These are phyloP conservation scores for Naganishia friedmannii DNA, from an alignment of 768 basidiomycete species.

Conservation along the genomic window DNA sequence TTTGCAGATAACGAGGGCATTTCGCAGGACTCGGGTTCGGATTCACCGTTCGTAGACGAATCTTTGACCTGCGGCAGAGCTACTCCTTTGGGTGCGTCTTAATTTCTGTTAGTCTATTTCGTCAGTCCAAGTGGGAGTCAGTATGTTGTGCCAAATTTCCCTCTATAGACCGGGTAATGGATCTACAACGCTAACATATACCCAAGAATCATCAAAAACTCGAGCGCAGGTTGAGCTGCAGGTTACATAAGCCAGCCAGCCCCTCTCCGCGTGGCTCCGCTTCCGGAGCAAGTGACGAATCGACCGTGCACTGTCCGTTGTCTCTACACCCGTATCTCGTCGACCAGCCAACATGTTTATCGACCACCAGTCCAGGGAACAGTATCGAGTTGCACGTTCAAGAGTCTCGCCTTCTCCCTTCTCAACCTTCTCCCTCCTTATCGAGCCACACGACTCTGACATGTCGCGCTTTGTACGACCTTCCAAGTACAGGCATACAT, in stretches of 20 bases:
- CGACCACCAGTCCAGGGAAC: background rate
- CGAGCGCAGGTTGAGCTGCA: too few species aligned
- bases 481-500: conserved; percentile 92
- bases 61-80: too few species aligned
- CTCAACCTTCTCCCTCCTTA: background rate
- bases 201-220: background rate
- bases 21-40: too few species aligned
- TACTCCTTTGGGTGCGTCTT: too few species aligned
- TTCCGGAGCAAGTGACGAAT: background rate
- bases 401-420: background rate
- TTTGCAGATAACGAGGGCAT: too few species aligned
- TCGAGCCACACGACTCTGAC: background rate
- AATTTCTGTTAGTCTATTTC: too few species aligned
- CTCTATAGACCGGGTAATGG: too few species aligned
- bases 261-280: background rate
- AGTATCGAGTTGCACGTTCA: background rate
- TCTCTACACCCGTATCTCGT: background rate
- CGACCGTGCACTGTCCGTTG: background rate
- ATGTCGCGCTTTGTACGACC: conserved; percentile 86
- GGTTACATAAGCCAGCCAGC: background rate
- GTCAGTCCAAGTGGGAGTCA: too few species aligned
- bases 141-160: too few species aligned
- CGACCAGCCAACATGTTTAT: background rate
- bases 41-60: too few species aligned
- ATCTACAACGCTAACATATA: too few species aligned